phyloP scores from a whole-genome alignment of 2,329 filamentous ascomycete species.

The Sclerotinia subarctica region DNA sequence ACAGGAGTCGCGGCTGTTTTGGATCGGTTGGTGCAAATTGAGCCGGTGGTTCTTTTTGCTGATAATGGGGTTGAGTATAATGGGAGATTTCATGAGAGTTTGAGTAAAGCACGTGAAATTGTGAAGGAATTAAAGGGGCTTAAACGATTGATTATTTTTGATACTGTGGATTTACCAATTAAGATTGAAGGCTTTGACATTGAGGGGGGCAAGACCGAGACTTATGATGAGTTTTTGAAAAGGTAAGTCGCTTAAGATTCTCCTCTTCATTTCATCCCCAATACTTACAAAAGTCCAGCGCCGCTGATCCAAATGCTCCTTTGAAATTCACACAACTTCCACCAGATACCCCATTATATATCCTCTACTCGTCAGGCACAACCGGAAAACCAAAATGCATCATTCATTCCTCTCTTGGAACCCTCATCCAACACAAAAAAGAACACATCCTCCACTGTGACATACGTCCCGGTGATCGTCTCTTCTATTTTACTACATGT shows the following conservation, averaged over 20 bases:
- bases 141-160: conserved; percentile 69
- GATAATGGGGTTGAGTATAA: conserved; percentile 91
- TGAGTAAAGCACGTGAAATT: conserved; percentile 76
- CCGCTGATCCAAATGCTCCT: conserved; percentile 37
- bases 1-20: conserved; percentile 88
- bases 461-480: conserved; percentile 65
- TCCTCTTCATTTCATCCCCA: background rate
- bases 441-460: conserved; percentile 88
- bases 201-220: conserved; percentile 40
- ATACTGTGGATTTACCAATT: conserved; percentile 51
- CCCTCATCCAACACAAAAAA: conserved; percentile 94
- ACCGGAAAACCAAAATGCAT: conserved; percentile 89
- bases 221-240: conserved; percentile 45
- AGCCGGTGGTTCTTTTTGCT: conserved; percentile 71
- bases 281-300: conserved; percentile 34
- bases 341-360: conserved; percentile 86
- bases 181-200: conserved; percentile 26
- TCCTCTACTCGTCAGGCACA: conserved; percentile 90
- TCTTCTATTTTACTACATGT: conserved; percentile 93
- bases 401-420: conserved; percentile 85
- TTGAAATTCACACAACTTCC: conserved; percentile 72
- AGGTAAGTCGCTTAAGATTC: conserved; percentile 25
- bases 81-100: conserved; percentile 79
- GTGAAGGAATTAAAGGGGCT: conserved; percentile 60
- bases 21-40: conserved; percentile 81